phyloP scores from a whole-genome alignment of 352 stramenopile genomes.

The Pythium chondricola region DNA sequence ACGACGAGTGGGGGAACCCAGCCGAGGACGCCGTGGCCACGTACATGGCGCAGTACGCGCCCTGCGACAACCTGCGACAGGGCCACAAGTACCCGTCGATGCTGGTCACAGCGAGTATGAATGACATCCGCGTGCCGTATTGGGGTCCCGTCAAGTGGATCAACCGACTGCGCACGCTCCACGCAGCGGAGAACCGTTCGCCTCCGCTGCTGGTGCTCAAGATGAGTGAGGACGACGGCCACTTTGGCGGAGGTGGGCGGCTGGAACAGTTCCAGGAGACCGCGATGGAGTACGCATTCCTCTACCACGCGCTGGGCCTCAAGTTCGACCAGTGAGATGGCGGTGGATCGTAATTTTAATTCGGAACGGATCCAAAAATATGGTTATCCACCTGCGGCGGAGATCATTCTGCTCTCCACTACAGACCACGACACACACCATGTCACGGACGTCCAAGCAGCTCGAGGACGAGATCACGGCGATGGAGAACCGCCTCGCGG shows the following conservation, averaged over 20 bases:
- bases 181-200: constrained; percentile 25
- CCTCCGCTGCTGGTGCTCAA: constrained; percentile 47
- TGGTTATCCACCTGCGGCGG: no score
- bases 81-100: constrained; percentile 57
- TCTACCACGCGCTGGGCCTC: constrained; percentile 63
- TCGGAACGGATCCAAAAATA: neutral
- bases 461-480: constrained; percentile 52
- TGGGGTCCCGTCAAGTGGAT: constrained; percentile 87
- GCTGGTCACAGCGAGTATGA: constrained; percentile 78
- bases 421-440: no score
- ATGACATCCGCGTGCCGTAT: constrained; percentile 79
- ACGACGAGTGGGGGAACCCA: constrained; percentile 89
- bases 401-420: no score
- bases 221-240: constrained; percentile 74
- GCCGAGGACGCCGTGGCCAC: constrained; percentile 28
- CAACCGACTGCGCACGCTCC: constrained; percentile 56
- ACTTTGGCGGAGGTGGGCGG: constrained; percentile 72
- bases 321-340: constrained; percentile 22
- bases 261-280: constrained; percentile 74
- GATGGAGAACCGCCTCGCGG: constrained; percentile 55
- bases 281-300: constrained; percentile 80
- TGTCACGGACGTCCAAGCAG: constrained; percentile 27
- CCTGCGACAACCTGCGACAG: constrained; percentile 58
- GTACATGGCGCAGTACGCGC: constrained; percentile 83
- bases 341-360: neutral